These are phyloP conservation scores for Quercus robur DNA, from an alignment of 306 rosid species.

Conservation along the genomic window DNA sequence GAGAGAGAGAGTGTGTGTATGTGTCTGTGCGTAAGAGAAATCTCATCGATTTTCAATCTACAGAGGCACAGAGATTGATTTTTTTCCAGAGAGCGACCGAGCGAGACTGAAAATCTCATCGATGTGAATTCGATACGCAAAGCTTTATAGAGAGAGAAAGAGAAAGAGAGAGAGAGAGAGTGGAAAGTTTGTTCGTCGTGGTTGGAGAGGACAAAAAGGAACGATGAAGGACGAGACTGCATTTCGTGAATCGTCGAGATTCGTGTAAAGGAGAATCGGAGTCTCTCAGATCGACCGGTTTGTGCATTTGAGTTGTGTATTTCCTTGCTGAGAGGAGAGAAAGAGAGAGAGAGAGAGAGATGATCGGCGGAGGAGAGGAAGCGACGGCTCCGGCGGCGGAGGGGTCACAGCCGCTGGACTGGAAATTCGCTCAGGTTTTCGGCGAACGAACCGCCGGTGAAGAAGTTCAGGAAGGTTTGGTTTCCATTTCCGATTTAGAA, in stretches of 20 bases:
- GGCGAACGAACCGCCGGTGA: slow-evolving; percentile 65
- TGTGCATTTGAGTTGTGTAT: slow-evolving; percentile 30
- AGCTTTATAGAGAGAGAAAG: not conserved
- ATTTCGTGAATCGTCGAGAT: slow-evolving; percentile 16
- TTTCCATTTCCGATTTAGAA: not conserved
- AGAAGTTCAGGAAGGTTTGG: slow-evolving; percentile 62
- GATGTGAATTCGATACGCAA: not conserved
- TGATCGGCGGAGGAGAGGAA: slow-evolving; percentile 38
- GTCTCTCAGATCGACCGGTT: slow-evolving; percentile 36
- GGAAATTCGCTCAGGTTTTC: slow-evolving; percentile 60
- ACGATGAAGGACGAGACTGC: slow-evolving; percentile 26
- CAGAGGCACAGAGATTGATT: not conserved
- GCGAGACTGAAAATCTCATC: not conserved
- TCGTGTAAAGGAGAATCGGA: slow-evolving; percentile 11
- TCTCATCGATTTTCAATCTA: slow-evolving; percentile 1
- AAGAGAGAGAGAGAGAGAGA: not conserved
- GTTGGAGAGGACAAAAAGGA: slow-evolving; percentile 12
- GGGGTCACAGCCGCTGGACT: slow-evolving; percentile 35
- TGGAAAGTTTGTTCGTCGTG: not conserved
- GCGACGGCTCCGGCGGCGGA: slow-evolving; percentile 14
- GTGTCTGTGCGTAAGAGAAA: not conserved
- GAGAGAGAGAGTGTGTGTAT: not conserved
- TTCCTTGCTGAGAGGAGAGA: not conserved
- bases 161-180: slow-evolving; percentile 18
- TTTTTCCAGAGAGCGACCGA: not conserved